phyloP scores from a whole-genome alignment of 208 protist species.

The Trypanosomatidae sp. region DNA sequence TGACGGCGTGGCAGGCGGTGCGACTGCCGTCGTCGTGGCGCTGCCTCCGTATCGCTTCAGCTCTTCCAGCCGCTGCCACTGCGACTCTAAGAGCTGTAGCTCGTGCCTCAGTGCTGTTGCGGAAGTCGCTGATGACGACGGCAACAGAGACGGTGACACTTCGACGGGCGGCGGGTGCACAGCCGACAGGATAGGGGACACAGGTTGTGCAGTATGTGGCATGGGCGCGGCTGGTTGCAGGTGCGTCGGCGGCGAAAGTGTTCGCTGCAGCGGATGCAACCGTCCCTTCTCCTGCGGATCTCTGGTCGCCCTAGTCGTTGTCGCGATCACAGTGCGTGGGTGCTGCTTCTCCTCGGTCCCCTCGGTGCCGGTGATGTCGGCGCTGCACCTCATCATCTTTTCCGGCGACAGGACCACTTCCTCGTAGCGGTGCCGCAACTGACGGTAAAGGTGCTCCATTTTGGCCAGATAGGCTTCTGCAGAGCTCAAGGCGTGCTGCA shows the following conservation, averaged over 20 bases:
- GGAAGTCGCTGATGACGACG: constrained; percentile 2
- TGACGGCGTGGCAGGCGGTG: background rate
- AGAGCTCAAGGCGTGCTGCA: constrained; percentile 18
- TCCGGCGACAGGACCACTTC: constrained; percentile 21
- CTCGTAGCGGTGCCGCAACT: constrained; percentile 49
- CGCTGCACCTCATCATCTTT: constrained; percentile 1
- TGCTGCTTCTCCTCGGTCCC: background rate
- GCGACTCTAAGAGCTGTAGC: constrained; percentile 65
- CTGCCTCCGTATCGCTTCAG: constrained; percentile 33
- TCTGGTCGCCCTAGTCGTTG: background rate
- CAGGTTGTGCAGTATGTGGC: background rate
- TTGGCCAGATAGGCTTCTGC: constrained; percentile 37
- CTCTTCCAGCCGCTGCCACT: constrained; percentile 73
- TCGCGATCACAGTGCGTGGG: background rate
- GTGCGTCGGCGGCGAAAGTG: background rate
- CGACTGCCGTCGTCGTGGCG: background rate
- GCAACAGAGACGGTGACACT: background rate
- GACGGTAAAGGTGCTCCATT: constrained; percentile 66
- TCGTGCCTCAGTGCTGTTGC: constrained; percentile 37
- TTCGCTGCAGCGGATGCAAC: background rate
- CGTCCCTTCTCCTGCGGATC: background rate
- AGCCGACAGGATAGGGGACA: background rate
- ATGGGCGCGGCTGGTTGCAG: constrained; percentile 2
- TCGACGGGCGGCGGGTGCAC: too few relatives aligned
- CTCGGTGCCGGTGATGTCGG: background rate